Evolutionary conservation across 257 asterid species (phyloP).

Genomic region (Capsicum baccatum): DNA sequence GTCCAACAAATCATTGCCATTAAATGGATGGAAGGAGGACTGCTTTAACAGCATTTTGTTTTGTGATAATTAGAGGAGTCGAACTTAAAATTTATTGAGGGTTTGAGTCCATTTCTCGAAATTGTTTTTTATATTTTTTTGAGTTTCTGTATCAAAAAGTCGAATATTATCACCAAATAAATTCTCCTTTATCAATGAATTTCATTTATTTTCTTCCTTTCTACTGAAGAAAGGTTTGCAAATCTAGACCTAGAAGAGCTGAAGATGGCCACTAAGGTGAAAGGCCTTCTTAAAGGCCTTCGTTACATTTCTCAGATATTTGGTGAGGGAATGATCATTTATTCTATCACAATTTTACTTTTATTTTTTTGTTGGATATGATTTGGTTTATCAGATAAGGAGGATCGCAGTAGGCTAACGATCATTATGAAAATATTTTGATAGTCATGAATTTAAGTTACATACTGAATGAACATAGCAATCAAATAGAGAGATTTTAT

Average conservation of each 20-base stretch:
- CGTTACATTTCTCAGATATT: slow-evolving; percentile 93
- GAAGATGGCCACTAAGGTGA: slow-evolving; percentile 72
- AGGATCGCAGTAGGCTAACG: neutral
- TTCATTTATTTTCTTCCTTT: slow-evolving; percentile 2
- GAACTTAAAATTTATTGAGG: slow-evolving; percentile 36
- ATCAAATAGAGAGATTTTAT: neutral
- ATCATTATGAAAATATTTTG: neutral
- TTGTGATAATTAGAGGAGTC: slow-evolving; percentile 28
- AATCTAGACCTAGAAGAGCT: neutral
- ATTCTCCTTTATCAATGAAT: neutral
- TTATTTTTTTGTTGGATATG: neutral
- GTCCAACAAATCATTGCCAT: slow-evolving; percentile 49
- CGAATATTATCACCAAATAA: neutral
- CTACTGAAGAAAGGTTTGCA: neutral
- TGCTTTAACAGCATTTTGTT: slow-evolving; percentile 47
- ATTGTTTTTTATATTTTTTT: slow-evolving; percentile 12
- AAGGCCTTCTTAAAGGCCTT: slow-evolving; percentile 90
- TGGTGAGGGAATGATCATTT: slow-evolving; percentile 50
- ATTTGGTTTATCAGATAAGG: neutral
- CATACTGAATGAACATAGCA: neutral
- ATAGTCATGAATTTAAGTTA: neutral
- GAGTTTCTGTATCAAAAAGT: slow-evolving; percentile 15
- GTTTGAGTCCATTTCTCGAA: slow-evolving; percentile 32
- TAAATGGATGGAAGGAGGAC: slow-evolving; percentile 51
- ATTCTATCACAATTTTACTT: neutral